phyloP scores from a whole-genome alignment of 441 rosid genomes.

The Heliophila coronopifolia region DNA sequence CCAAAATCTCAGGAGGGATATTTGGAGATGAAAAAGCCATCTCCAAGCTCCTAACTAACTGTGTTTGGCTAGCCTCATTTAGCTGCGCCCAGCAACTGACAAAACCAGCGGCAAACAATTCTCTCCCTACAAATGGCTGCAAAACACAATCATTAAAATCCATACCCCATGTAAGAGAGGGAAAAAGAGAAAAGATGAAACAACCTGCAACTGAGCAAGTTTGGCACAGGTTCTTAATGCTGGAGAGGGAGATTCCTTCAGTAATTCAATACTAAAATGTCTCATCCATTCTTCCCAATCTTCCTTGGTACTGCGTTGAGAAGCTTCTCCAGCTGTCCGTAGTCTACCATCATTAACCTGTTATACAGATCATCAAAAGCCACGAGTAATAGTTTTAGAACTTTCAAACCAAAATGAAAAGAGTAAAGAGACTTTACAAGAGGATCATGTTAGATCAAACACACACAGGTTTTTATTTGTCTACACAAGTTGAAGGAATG shows the following conservation, averaged over 20 bases:
- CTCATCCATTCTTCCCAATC: constrained; percentile 99
- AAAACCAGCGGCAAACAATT: constrained; percentile 99
- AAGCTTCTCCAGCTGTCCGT: constrained; percentile 98
- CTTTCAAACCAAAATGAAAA: constrained; percentile 14
- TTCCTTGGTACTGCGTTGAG: constrained; percentile 98
- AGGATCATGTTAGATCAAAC: constrained; percentile 10
- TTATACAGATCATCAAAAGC: constrained; percentile 18
- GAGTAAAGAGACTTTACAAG: constrained; percentile 10
- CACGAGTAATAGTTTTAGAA: constrained; percentile 18
- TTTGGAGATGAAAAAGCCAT: constrained; percentile 99
- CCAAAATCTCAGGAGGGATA: constrained; percentile 98
- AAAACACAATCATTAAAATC: constrained; percentile 32
- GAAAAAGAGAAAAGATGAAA: constrained; percentile 15
- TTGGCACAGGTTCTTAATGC: constrained; percentile 96
- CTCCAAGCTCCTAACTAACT: constrained; percentile 91
- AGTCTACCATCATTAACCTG: constrained; percentile 91
- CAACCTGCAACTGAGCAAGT: constrained; percentile 97
- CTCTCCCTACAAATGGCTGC: constrained; percentile 98
- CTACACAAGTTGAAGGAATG: constrained; percentile 3
- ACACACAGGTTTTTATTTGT: constrained; percentile 9
- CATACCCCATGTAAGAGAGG: constrained; percentile 14
- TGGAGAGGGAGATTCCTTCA: constrained; percentile 98
- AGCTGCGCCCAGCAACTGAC: constrained; percentile 99
- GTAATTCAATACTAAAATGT: constrained; percentile 97
- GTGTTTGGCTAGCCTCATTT: constrained; percentile 83